Evolutionary conservation across 148 eudicot species (phyloP).

Genomic region (Euryodendron excelsum): DNA sequence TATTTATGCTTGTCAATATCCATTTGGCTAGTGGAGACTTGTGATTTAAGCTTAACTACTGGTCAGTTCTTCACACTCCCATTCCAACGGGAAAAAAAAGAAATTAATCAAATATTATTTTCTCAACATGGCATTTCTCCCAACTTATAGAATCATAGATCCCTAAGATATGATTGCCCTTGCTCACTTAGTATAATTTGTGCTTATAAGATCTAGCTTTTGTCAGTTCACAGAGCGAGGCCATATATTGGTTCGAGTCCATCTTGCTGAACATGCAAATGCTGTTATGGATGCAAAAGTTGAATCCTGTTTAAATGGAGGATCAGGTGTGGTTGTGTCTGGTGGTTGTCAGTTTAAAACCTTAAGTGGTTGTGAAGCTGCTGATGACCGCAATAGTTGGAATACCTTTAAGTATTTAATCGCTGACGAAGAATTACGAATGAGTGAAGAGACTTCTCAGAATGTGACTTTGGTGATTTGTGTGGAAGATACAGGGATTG

Average conservation of each 20-base stretch:
- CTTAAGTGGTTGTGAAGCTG: constrained; percentile 58
- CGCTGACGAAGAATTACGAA: constrained; percentile 33
- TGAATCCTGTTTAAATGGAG: constrained; percentile 33
- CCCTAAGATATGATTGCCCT: background rate
- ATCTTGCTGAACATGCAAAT: constrained; percentile 46
- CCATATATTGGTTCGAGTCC: constrained; percentile 66
- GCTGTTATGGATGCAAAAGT: constrained; percentile 28
- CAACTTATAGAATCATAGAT: background rate
- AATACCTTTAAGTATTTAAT: constrained; percentile 33
- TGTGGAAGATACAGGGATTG: constrained; percentile 74
- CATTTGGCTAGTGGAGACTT: background rate
- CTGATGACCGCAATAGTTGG: constrained; percentile 52
- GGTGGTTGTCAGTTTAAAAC: constrained; percentile 34
- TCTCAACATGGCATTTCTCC: background rate
- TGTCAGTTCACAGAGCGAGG: constrained; percentile 67
- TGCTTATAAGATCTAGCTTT: background rate
- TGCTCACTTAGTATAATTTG: background rate
- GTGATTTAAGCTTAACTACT: background rate
- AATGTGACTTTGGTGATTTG: constrained; percentile 45
- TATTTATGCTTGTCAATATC: background rate
- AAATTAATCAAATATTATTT: background rate
- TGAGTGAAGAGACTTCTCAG: constrained; percentile 22
- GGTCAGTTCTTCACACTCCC: background rate
- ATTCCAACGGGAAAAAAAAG: background rate
- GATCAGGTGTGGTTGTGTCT: constrained; percentile 21